phyloP scores from a whole-genome alignment of 768 basidiomycete genomes.

The Naganishia friedmannii region DNA sequence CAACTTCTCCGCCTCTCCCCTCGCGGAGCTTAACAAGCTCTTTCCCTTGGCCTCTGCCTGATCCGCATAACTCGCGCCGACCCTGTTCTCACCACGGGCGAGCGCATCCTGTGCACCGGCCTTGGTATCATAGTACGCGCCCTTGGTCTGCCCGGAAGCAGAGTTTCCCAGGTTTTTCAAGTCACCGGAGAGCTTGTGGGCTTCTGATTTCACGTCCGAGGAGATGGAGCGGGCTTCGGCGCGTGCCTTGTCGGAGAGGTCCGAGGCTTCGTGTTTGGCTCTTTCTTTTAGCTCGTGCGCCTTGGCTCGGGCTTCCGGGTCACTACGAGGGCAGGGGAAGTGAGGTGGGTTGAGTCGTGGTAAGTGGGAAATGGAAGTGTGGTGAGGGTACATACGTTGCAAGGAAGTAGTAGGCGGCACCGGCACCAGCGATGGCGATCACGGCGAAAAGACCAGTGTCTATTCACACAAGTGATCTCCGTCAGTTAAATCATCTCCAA shows the following conservation, averaged over 20 bases:
- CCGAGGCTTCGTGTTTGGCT: conserved; percentile 15
- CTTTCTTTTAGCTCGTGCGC: conserved; percentile 19
- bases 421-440: conserved; percentile 29
- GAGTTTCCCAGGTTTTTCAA: conserved; percentile 25
- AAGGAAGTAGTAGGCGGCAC: conserved; percentile 33
- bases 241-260: conserved; percentile 12
- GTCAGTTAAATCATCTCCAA: neutral
- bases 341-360: neutral
- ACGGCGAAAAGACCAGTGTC: conserved; percentile 29
- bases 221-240: neutral
- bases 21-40: conserved; percentile 8
- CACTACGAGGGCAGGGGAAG: neutral
- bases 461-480: neutral
- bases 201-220: conserved; percentile 20
- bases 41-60: conserved; percentile 28
- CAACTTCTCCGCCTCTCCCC: conserved; percentile 25
- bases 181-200: conserved; percentile 29
- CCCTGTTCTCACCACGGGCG: conserved; percentile 13
- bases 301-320: conserved; percentile 26
- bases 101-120: conserved; percentile 23
- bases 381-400: conserved; percentile 7
- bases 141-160: conserved; percentile 20
- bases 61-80: neutral
- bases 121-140: conserved; percentile 29
- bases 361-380: neutral